phyloP scores from a whole-genome alignment of 495 filamentous ascomycete species.

The Penicillium tannophilum region DNA sequence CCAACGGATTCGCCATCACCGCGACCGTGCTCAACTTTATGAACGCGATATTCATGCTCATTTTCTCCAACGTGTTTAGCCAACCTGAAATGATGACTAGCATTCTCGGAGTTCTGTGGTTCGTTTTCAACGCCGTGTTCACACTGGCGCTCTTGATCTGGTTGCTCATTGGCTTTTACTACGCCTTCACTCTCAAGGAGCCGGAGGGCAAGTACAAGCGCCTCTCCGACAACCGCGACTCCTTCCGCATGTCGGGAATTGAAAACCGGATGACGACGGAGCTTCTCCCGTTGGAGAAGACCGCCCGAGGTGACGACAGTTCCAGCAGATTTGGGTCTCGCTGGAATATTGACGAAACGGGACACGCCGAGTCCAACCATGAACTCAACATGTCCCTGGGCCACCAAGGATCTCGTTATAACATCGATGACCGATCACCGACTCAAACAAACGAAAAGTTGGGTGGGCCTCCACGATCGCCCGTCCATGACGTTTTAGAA shows the following conservation, averaged over 20 bases:
- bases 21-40: conserved; percentile 87
- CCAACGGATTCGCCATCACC: conserved; percentile 92
- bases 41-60: conserved; percentile 80
- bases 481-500: conserved; percentile 14
- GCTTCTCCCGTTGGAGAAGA: conserved; percentile 87
- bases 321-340: conserved; percentile 8
- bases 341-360: conserved; percentile 14
- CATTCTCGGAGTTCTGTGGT: conserved; percentile 91
- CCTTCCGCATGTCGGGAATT: conserved; percentile 82
- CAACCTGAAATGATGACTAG: conserved; percentile 83
- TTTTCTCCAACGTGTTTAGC: conserved; percentile 80
- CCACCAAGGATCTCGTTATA: conserved; percentile 8
- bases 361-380: conserved; percentile 7
- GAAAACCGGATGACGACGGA: conserved; percentile 84
- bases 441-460: conserved; percentile 7
- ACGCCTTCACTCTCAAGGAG: conserved; percentile 87
- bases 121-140: conserved; percentile 89
- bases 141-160: conserved; percentile 82
- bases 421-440: conserved; percentile 11
- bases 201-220: conserved; percentile 91
- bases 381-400: conserved; percentile 7
- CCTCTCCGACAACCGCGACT: conserved; percentile 91
- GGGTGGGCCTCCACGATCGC: conserved; percentile 7
- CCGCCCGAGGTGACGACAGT: conserved; percentile 73
- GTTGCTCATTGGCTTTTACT: conserved; percentile 79